Evolutionary conservation across 306 rosid genomes (phyloP).

Genomic region (Albizia julibrissin): DNA sequence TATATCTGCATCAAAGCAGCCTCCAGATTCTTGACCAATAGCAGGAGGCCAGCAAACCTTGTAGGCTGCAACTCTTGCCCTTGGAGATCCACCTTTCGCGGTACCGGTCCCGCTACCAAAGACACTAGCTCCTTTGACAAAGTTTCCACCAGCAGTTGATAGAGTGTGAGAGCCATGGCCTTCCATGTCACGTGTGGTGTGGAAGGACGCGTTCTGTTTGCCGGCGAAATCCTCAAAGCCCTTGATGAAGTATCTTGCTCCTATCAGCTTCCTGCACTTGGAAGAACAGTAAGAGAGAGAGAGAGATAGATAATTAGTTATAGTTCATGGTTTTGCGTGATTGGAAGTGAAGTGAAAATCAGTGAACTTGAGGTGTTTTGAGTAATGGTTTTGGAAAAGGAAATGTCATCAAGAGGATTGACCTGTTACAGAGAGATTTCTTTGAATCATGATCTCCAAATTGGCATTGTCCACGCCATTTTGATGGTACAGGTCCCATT

Average conservation of each 20-base stretch:
- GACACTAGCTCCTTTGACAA: slow-evolving; percentile 45
- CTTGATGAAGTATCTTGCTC: slow-evolving; percentile 72
- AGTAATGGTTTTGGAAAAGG: background rate
- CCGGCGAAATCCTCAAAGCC: slow-evolving; percentile 28
- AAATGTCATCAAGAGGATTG: background rate
- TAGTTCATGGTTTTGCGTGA: background rate
- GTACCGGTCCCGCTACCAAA: slow-evolving; percentile 71
- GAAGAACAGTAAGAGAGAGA: background rate
- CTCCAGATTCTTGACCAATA: background rate
- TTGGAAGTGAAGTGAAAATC: background rate
- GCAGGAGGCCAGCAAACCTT: slow-evolving; percentile 69
- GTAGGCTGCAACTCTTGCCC: slow-evolving; percentile 73
- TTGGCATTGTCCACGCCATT: background rate
- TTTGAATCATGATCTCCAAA: background rate
- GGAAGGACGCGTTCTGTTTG: background rate
- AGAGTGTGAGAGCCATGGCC: slow-evolving; percentile 94
- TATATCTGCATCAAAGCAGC: slow-evolving; percentile 69
- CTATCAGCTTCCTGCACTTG: slow-evolving; percentile 67
- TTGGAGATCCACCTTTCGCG: slow-evolving; percentile 90
- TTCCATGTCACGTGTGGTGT: slow-evolving; percentile 50
- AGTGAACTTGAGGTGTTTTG: background rate
- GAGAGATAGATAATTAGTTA: background rate
- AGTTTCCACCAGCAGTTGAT: slow-evolving; percentile 86
- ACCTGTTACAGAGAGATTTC: slow-evolving; percentile 17
- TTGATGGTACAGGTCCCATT: background rate